phyloP scores from a whole-genome alignment of 306 rosid genomes.

The Pterocarpus macrocarpus region DNA sequence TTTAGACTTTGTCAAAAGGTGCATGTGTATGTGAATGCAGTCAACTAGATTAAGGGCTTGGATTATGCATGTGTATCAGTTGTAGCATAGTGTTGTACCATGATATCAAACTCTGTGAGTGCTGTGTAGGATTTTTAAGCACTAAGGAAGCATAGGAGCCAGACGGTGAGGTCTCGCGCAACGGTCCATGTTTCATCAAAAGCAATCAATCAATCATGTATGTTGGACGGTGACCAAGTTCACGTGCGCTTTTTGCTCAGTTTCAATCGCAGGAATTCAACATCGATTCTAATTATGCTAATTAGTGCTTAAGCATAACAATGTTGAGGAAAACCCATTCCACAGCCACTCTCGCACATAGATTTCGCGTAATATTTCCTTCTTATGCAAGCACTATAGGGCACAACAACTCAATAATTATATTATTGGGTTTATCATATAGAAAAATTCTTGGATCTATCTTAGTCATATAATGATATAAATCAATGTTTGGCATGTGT shows the following conservation, averaged over 20 bases:
- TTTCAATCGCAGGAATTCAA: not conserved
- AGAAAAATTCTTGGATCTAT: no score
- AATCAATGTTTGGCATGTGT: no score
- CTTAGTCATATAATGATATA: no score
- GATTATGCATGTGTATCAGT: not conserved
- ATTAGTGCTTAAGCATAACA: not conserved
- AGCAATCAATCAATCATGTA: slow-evolving; percentile 27
- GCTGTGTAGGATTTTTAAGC: slow-evolving; percentile 53
- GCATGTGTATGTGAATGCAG: slow-evolving; percentile 23
- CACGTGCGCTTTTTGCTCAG: not conserved
- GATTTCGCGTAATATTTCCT: not conserved
- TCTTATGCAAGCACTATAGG: not conserved
- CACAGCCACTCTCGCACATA: not conserved
- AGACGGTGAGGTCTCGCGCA: slow-evolving; percentile 12
- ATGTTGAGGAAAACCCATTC: not conserved
- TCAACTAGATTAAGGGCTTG: slow-evolving; percentile 43
- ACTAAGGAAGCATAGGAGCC: slow-evolving; percentile 47
- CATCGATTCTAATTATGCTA: not conserved
- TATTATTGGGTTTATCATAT: not conserved
- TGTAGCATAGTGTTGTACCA: not conserved
- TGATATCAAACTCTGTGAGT: slow-evolving; percentile 21
- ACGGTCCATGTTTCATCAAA: slow-evolving; percentile 19
- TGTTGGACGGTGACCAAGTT: no score
- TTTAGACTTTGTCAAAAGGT: slow-evolving; percentile 33
- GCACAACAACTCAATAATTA: not conserved